Evolutionary conservation across 306 rosid genomes (phyloP).

Genomic region (Ochetophila trinervis): DNA sequence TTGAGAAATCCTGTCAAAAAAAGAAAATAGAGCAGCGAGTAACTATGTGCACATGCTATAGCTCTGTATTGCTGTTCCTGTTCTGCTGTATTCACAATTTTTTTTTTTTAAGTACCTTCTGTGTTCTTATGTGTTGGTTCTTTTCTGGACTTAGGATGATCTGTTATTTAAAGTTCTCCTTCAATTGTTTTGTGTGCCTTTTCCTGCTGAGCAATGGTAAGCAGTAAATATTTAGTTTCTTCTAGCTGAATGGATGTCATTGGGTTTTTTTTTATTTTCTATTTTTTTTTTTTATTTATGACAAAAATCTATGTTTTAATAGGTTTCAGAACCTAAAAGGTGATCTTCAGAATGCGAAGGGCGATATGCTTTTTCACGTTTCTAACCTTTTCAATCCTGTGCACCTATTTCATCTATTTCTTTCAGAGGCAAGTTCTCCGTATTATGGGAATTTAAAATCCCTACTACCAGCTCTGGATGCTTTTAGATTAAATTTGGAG

Average conservation of each 20-base stretch:
- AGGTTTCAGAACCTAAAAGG: constrained; percentile 45
- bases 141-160: constrained; percentile 69
- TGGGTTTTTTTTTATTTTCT: not conserved
- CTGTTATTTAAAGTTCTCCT: constrained; percentile 76
- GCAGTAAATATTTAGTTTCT: constrained; percentile 27
- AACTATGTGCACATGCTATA: not conserved
- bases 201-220: constrained; percentile 50
- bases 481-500: constrained; percentile 3
- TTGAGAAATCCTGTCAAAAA: too few relatives aligned
- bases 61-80: not conserved
- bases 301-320: constrained; percentile 22
- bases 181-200: constrained; percentile 55
- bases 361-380: constrained; percentile 42
- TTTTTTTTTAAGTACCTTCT: not conserved
- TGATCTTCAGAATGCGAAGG: constrained; percentile 38
- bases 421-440: constrained; percentile 52
- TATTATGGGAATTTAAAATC: constrained; percentile 4
- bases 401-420: constrained; percentile 75
- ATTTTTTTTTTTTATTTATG: not conserved
- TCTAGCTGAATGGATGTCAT: constrained; percentile 1
- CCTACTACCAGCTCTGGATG: constrained; percentile 7
- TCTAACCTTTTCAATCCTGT: constrained; percentile 66
- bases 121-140: constrained; percentile 11
- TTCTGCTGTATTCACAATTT: not conserved
- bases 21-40: too few relatives aligned